Evolutionary conservation across 805 yeast genomes (phyloP).

Genomic region (Ogataea degrootiae): DNA sequence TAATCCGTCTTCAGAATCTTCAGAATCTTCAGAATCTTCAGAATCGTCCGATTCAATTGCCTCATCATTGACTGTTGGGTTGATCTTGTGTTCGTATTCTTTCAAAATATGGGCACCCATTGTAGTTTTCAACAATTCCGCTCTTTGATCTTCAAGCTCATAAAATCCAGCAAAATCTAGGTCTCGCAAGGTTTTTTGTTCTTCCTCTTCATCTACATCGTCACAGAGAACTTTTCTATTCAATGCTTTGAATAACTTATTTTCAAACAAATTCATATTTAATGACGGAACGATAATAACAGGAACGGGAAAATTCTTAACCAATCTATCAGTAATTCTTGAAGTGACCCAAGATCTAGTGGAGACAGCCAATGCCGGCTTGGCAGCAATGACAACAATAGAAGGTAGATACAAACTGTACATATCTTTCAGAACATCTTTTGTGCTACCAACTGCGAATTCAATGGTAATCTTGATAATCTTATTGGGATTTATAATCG

Average conservation of each 20-base stretch:
- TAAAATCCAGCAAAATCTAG: conserved; percentile 25
- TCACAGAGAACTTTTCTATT: conserved; percentile 18
- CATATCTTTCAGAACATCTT: conserved; percentile 53
- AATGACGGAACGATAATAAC: conserved; percentile 62
- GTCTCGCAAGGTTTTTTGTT: conserved; percentile 7
- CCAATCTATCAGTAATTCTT: conserved; percentile 59
- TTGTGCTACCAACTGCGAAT: conserved; percentile 54
- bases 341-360: conserved; percentile 57
- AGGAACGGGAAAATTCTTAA: conserved; percentile 61
- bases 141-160: conserved; percentile 21
- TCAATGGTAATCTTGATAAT: conserved; percentile 55
- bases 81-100: conserved; percentile 1
- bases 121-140: conserved; percentile 9
- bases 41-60: conserved; percentile 1
- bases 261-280: conserved; percentile 52
- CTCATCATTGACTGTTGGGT: background rate
- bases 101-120: conserved; percentile 10
- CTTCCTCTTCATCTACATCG: conserved; percentile 12
- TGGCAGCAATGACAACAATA: conserved; percentile 50
- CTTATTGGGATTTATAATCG: conserved; percentile 40
- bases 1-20: conserved; percentile 8
- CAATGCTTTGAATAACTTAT: conserved; percentile 33
- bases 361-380: conserved; percentile 45
- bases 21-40: conserved; percentile 1
- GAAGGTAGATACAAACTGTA: conserved; percentile 58